Evolutionary conservation across 768 basidiomycete genomes (phyloP), one percentile per base, ranked within the genome.

Genomic region (Termitomyces sp.): DNA sequence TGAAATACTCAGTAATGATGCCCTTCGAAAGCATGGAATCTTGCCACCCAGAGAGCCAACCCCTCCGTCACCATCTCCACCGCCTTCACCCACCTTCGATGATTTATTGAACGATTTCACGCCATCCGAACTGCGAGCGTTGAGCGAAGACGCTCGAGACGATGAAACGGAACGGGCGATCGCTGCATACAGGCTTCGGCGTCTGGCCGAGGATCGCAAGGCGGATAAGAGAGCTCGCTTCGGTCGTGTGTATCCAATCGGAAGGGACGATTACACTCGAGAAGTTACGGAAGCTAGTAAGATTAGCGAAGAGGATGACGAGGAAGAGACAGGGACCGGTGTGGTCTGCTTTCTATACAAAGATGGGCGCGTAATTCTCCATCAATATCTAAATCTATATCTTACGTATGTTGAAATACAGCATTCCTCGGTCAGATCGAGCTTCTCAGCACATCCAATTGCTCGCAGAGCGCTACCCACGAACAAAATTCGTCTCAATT

Each of bases 321-420:
- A 81, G 9, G 78, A 82, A 57, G 80, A 83, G 50, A 78, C 73
- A 60, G 96, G 95, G 0, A 98, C 94, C 0, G 94, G 93, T 0
- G 94, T 98, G 1, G 83, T 98, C 7, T 96, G 94, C 54, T 91
- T 95, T 67, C 72, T 99, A 35, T 98, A 94, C 74, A 98, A 97
- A 70, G 94, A 97, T 64, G 88, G 88, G 96, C 95, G 68, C 64
- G 91, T 73, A 17, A 5, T 39, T 43, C 35, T 44, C 30, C 37
- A 8, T 51, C 37, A 39, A 19, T 40, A 28, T 47, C 9, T 10
- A 12, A n/a, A 16, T 17, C 19, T 27, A 32, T 30, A 45, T 50
- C 48, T 43, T 51, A 32, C 50, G 39, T 25, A 25, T 54, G 5
- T 21, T 11, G 16, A 25, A 1, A 21, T 50, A 30, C 66, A 96